Base-by-base conservation (phyloP, 768 basidiomycete genomes). In the Trametes sanguinea region DNA sequence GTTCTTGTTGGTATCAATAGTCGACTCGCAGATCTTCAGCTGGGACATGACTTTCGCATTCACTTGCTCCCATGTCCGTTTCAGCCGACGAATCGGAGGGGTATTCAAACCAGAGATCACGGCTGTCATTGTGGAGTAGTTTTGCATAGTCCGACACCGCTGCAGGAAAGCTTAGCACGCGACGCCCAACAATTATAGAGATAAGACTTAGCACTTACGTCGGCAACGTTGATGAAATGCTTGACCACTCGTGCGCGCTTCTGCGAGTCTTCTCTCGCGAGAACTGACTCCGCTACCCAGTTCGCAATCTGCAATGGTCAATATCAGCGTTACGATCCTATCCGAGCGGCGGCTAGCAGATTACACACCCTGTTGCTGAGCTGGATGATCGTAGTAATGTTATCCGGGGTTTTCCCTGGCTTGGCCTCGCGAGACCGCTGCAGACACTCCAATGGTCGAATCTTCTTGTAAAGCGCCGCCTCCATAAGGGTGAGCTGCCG, bases 81-180 rank as follows among this genome's bases (percentile, higher is more conserved):
- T 95, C 61, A 98, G 79, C 8, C 96, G 87, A 46, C 90, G 87
- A 63, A 98, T 95, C 11, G 94, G 94, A 17, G 96, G 91, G 0
- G 93, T 93, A 68, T 96, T 95, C 55, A 98, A 80, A 6, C 95
- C 96, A 13, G 96, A 96, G 40, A 95, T 88, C 58, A 98, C 91
- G 37, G 95, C 94, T 61, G 94, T 92, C 88, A 98, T 93, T n/a
- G 88, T 92, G 17, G 95, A 95, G 76, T 94, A 98, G 76, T 98
- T 98, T 73, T 95, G 92, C 66, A 98, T 76, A 16, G 76, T 74
- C 48, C 93, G 90, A 73, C 95, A 96, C 33, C 92, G 91, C 95
- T 98, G 65, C 48, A 59, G 16, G n/a, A 6, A 2, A 39, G 5
- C 33, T 45, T 37, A 51, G 42, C 16, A 32, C 40, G 6, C 35